Evolutionary conservation across 2,329 filamentous ascomycete genomes (phyloP).

Genomic region (Pestalotiopsis sp.): DNA sequence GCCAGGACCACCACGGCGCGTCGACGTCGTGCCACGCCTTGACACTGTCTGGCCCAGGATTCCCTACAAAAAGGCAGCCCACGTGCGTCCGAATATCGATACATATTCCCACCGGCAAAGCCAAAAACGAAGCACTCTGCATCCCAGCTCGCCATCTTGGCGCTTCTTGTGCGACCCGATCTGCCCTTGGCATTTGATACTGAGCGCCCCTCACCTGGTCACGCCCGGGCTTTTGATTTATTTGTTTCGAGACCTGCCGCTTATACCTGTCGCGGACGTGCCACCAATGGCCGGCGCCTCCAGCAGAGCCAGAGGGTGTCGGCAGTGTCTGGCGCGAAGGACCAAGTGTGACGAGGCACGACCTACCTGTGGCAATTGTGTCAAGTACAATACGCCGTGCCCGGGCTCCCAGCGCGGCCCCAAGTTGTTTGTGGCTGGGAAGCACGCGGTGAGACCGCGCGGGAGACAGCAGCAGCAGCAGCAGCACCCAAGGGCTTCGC

Average conservation of each 20-base stretch:
- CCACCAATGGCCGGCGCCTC: conserved; percentile 10
- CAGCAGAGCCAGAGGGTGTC: conserved; percentile 2
- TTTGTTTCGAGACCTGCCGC: background rate
- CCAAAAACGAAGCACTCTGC: background rate
- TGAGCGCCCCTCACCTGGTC: background rate
- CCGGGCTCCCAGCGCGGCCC: conserved; percentile 14
- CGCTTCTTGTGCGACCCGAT: background rate
- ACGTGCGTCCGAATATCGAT: conserved; percentile 8
- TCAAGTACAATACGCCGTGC: conserved; percentile 14
- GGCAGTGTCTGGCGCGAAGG: conserved; percentile 10
- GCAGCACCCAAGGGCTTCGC: background rate
- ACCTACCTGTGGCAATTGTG: conserved; percentile 13
- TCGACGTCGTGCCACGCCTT: background rate
- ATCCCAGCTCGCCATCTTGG: background rate
- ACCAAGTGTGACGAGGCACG: conserved; percentile 16
- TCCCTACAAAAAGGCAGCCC: background rate
- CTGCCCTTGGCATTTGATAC: background rate
- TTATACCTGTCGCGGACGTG: background rate
- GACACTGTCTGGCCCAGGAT: background rate
- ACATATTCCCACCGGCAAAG: background rate
- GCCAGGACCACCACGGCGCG: background rate
- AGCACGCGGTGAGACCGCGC: conserved; percentile 15
- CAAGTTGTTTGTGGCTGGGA: conserved; percentile 17
- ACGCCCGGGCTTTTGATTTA: background rate
- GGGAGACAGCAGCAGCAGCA: conserved; percentile 6